phyloP scores from a whole-genome alignment of 208 protist genomes.

The Trypanosoma cruzi region DNA sequence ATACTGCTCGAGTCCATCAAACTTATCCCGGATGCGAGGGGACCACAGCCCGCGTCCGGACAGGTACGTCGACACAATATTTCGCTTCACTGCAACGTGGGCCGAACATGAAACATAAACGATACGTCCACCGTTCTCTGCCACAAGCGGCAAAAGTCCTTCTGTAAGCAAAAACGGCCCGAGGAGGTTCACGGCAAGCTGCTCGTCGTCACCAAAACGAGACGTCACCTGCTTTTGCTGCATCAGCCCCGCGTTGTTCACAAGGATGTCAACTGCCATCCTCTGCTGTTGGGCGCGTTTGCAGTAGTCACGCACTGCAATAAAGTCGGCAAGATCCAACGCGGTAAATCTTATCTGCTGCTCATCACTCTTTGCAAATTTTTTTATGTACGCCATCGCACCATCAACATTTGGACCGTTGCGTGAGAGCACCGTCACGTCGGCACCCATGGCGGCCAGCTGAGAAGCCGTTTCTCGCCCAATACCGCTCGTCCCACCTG shows the following conservation, averaged over 20 bases:
- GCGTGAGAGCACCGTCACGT: conserved; percentile 56
- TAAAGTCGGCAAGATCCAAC: conserved; percentile 74
- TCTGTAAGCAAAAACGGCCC: conserved; percentile 80
- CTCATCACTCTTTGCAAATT: conserved; percentile 1
- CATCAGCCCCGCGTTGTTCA: conserved; percentile 79
- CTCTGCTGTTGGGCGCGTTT: conserved; percentile 44
- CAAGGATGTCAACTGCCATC: conserved; percentile 56
- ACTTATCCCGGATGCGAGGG: conserved; percentile 53
- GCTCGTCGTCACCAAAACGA: conserved; percentile 75
- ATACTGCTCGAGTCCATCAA: conserved; percentile 85
- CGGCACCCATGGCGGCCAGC: conserved; percentile 64
- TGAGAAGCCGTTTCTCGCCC: conserved; percentile 68
- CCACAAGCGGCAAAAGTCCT: conserved; percentile 74
- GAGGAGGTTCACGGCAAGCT: conserved; percentile 79
- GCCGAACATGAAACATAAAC: conserved; percentile 80
- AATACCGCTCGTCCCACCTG: conserved; percentile 78
- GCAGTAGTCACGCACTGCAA: conserved; percentile 74
- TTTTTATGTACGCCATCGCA: conserved; percentile 41
- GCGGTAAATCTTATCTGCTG: conserved; percentile 51
- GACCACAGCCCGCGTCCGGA: conserved; percentile 75
- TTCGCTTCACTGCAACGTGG: conserved; percentile 62
- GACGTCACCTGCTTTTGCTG: conserved; percentile 52
- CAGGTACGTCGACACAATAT: conserved; percentile 62
- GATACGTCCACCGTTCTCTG: conserved; percentile 55
- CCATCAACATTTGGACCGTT: conserved; percentile 41